Conservation (phyloP, 768 basidiomycete species). For the Boletellus ananiceps region DNA sequence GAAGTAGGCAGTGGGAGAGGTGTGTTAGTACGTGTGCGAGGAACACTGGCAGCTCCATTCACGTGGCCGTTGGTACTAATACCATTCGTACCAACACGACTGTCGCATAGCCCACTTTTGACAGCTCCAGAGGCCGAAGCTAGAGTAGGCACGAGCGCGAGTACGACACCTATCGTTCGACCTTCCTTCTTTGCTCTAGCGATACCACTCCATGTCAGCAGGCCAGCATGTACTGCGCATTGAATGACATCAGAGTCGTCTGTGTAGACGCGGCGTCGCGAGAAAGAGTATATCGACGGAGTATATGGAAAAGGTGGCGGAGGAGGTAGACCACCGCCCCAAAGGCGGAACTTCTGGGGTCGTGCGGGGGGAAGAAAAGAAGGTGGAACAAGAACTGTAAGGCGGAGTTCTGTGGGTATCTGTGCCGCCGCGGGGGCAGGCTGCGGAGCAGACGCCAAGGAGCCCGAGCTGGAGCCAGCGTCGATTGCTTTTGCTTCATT, state of each 20-base stretch:
- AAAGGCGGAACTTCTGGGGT: constrained; percentile 54
- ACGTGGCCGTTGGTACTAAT: constrained; percentile 24
- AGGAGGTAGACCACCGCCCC: constrained; percentile 60
- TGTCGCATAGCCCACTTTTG: constrained; percentile 21
- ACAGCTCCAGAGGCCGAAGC: constrained; percentile 45
- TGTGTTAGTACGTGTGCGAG: constrained; percentile 28
- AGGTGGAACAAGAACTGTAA: constrained; percentile 56
- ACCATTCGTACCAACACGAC: constrained; percentile 15
- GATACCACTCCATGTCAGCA: constrained; percentile 41
- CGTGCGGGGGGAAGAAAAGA: constrained; percentile 53
- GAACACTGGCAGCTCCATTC: constrained; percentile 28
- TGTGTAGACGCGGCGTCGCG: constrained; percentile 61
- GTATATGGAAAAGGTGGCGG: constrained; percentile 34
- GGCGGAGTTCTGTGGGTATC: constrained; percentile 29
- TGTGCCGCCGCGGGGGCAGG: constrained; percentile 8
- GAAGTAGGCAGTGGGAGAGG: constrained; percentile 21
- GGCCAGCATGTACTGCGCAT: constrained; percentile 64
- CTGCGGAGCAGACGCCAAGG: constrained; percentile 20
- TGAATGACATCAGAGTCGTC: constrained; percentile 73
- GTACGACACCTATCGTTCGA: constrained; percentile 38
- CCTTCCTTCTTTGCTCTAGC: constrained; percentile 35
- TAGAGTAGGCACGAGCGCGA: constrained; percentile 36
- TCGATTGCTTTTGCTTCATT: constrained; percentile 16
- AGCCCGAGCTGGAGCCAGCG: constrained; percentile 27
- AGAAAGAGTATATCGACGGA: constrained; percentile 22